Conservation (phyloP, 495 filamentous ascomycete genomes). For the Aspergillus kassunensis region DNA sequence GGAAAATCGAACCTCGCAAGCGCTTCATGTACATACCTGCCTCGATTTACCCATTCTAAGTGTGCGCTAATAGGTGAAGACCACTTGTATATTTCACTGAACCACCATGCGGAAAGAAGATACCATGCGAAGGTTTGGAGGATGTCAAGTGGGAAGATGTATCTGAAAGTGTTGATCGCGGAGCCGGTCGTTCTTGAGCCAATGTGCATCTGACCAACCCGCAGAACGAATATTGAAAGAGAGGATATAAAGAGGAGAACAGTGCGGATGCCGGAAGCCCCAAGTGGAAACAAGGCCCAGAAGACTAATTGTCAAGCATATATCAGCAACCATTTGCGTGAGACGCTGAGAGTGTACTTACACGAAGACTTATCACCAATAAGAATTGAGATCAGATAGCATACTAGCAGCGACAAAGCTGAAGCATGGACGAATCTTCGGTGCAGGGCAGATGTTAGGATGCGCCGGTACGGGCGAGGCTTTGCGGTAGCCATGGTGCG, state of each 20-base stretch:
- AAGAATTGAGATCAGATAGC: conserved; percentile 69
- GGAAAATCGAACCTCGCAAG: not conserved
- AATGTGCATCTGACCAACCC: conserved; percentile 79
- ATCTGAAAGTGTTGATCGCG: conserved; percentile 57
- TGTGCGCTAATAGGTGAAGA: conserved; percentile 60
- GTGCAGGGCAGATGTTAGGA: conserved; percentile 85
- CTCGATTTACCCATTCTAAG: conserved; percentile 67
- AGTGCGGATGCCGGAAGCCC: conserved; percentile 69
- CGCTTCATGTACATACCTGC: conserved; percentile 42
- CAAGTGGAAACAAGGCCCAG: conserved; percentile 84
- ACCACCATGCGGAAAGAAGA: conserved; percentile 72
- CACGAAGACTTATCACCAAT: conserved; percentile 68
- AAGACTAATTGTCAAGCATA: conserved; percentile 48
- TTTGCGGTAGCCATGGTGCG: conserved; percentile 45
- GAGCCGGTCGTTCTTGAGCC: conserved; percentile 63
- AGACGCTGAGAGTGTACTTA: conserved; percentile 33
- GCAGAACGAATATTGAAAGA: conserved; percentile 71
- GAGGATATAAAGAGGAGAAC: conserved; percentile 62
- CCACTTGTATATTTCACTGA: conserved; percentile 79
- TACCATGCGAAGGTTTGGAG: conserved; percentile 69
- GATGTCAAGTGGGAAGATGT: conserved; percentile 53
- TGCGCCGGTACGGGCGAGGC: conserved; percentile 72
- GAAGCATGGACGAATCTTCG: conserved; percentile 77
- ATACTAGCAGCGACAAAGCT: conserved; percentile 57
- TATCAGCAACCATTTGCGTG: conserved; percentile 11